These are phyloP conservation scores for Piromyces sp. DNA, from an alignment of 192 early-diverging fungal genomes.

Conservation along the genomic window DNA sequence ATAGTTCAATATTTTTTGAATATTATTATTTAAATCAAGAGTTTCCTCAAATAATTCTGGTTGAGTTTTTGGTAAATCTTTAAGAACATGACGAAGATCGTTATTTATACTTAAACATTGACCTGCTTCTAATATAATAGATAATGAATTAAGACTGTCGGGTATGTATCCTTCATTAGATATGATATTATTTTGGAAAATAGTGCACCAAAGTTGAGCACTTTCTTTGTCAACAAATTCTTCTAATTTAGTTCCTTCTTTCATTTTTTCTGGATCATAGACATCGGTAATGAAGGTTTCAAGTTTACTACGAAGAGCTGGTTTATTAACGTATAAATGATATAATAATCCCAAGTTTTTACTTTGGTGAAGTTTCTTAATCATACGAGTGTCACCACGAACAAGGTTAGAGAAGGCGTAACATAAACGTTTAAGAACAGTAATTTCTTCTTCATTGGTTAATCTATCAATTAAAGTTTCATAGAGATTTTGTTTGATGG, in stretches of 20 bases:
- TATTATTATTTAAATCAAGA: background rate
- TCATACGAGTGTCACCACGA: background rate
- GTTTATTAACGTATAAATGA: background rate
- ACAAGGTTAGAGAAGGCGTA: background rate
- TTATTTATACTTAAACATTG: background rate
- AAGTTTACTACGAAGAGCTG: background rate
- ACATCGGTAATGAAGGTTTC: background rate
- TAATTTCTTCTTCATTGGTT: background rate
- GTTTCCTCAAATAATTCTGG: background rate
- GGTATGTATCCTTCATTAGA: background rate
- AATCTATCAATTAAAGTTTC: background rate
- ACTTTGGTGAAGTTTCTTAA: background rate
- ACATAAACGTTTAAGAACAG: background rate
- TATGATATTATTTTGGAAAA: background rate
- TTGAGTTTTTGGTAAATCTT: background rate
- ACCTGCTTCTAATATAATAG: background rate
- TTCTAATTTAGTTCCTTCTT: background rate
- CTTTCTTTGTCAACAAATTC: background rate
- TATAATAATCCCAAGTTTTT: background rate
- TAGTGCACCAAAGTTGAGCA: background rate
- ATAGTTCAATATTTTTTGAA: background rate
- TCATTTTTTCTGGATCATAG: background rate
- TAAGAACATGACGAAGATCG: background rate
- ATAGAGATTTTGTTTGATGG: background rate
- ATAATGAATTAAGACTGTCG: background rate